phyloP scores from a whole-genome alignment of 2,329 filamentous ascomycete genomes.

The Curvularia eragrostidis region DNA sequence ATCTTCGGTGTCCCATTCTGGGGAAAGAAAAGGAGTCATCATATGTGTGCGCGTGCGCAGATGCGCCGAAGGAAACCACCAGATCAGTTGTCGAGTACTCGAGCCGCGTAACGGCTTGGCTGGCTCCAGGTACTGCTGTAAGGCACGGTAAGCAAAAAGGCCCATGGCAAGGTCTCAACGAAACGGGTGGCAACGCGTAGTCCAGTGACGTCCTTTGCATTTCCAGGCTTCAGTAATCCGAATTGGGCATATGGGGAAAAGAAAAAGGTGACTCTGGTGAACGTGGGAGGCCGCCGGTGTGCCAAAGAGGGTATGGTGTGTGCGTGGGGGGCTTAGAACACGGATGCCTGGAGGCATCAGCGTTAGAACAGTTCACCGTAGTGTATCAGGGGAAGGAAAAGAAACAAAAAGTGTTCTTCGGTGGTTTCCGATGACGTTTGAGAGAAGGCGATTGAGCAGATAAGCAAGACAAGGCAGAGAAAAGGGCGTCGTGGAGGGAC shows the following conservation, averaged over 20 bases:
- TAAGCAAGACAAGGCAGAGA: slow-evolving; percentile 15
- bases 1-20: slow-evolving; percentile 11
- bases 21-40: slow-evolving; percentile 36
- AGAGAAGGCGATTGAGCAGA: background rate
- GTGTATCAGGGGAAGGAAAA: slow-evolving; percentile 1
- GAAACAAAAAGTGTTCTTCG: slow-evolving; percentile 1
- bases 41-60: slow-evolving; percentile 5
- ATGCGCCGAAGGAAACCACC: slow-evolving; percentile 21
- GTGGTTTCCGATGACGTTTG: slow-evolving; percentile 7
- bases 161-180: slow-evolving; percentile 25
- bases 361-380: slow-evolving; percentile 1
- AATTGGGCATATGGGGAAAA: slow-evolving; percentile 17
- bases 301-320: slow-evolving; percentile 26
- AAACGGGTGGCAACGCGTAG: slow-evolving; percentile 22
- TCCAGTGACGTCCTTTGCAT: slow-evolving; percentile 22
- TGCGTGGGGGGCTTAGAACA: slow-evolving; percentile 26
- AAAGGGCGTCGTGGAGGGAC: slow-evolving; percentile 16
- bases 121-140: slow-evolving; percentile 23
- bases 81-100: slow-evolving; percentile 17
- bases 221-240: slow-evolving; percentile 28
- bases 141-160: slow-evolving; percentile 33
- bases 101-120: slow-evolving; percentile 19
- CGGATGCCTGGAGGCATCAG: slow-evolving; percentile 23
- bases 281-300: slow-evolving; percentile 34
- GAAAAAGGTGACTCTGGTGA: slow-evolving; percentile 19